Percentiles rank a stretch among this genome's conserved stretches.
Evolutionary conservation across 2,329 filamentous ascomycete species (phyloP).

Genomic region (Penicillium aurantiogriseum): DNA sequence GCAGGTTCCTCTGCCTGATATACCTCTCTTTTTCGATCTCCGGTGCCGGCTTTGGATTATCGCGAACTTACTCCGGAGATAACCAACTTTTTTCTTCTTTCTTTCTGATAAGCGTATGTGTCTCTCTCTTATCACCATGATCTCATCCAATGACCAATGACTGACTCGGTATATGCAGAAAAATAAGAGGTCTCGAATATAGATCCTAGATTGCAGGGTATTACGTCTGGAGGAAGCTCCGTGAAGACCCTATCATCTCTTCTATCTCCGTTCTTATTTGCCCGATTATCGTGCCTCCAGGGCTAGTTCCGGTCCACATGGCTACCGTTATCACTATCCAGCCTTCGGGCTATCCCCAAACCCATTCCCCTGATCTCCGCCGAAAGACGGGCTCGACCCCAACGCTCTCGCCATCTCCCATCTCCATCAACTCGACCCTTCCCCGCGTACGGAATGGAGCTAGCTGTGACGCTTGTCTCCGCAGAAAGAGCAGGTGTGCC

Average conservation of each 20-base stretch:
- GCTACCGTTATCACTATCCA: constrained; percentile 44
- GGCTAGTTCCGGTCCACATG: constrained; percentile 24
- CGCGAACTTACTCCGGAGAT: constrained; percentile 12
- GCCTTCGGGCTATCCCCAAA: constrained; percentile 29
- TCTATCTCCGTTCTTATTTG: not conserved
- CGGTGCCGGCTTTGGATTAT: constrained; percentile 6
- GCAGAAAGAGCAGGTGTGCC: constrained; percentile 44
- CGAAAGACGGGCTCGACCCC: constrained; percentile 26
- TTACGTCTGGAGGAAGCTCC: not conserved
- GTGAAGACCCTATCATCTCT: constrained; percentile 1
- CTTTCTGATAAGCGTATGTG: constrained; percentile 8
- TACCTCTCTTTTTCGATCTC: not conserved
- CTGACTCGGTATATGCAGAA: constrained; percentile 5
- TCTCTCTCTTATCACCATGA: constrained; percentile 19
- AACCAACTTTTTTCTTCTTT: not conserved
- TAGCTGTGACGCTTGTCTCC: constrained; percentile 45
- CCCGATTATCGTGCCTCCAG: not conserved
- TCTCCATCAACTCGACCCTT: constrained; percentile 24
- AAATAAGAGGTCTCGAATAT: not conserved
- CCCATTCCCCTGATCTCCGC: constrained; percentile 27
- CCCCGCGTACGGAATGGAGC: constrained; percentile 39
- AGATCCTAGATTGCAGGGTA: not conserved
- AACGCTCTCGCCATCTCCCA: constrained; percentile 26
- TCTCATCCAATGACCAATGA: constrained; percentile 17
- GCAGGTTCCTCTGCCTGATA: constrained; percentile 20